Conservation (phyloP, 306 rosid species). For the Parietaria judaica region DNA sequence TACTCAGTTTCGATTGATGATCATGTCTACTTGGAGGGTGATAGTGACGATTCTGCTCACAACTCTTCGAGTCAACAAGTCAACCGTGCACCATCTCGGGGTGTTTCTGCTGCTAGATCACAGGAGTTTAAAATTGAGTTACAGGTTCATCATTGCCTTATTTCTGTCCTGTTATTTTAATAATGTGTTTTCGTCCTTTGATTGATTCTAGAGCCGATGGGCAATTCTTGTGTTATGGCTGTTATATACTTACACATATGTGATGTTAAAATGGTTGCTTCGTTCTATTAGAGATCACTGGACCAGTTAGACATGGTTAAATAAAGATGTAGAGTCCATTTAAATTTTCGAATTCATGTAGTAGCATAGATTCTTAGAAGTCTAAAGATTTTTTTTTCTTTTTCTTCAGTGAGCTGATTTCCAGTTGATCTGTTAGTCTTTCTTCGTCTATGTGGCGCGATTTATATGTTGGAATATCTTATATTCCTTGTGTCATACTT, state of each 20-base stretch:
- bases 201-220: background rate
- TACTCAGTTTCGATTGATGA: conserved; percentile 69
- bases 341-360: background rate
- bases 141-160: conserved; percentile 39
- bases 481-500: too few relatives aligned
- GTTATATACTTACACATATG: conserved; percentile 1
- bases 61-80: conserved; percentile 29
- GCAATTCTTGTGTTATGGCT: conserved; percentile 1
- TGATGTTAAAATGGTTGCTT: too few relatives aligned
- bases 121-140: conserved; percentile 62
- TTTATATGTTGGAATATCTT: background rate
- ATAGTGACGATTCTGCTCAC: conserved; percentile 28
- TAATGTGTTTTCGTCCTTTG: background rate
- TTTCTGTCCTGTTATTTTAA: conserved; percentile 10
- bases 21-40: conserved; percentile 50
- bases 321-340: background rate
- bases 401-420: too few relatives aligned
- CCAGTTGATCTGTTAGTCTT: too few relatives aligned
- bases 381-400: too few relatives aligned
- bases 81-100: conserved; percentile 32
- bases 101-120: conserved; percentile 28
- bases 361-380: background rate
- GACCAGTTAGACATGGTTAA: background rate
- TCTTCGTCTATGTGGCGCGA: background rate
- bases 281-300: background rate